phyloP scores from a whole-genome alignment of 768 basidiomycete genomes.

The Amanita jacksonii region DNA sequence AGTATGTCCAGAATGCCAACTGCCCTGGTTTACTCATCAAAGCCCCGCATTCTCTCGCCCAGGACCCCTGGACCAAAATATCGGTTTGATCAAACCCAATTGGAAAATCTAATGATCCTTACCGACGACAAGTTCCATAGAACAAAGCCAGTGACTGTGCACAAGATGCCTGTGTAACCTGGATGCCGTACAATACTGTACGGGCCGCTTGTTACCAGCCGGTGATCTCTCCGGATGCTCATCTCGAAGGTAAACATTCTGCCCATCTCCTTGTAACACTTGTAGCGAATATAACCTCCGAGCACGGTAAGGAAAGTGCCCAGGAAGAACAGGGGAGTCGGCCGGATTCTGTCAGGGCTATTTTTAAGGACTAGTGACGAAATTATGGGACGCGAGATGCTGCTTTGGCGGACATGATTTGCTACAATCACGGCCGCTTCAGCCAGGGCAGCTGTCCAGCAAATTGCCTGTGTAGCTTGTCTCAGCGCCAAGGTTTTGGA shows the following conservation, averaged over 20 bases:
- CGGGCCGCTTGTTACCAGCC: constrained; percentile 37
- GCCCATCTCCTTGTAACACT: constrained; percentile 38
- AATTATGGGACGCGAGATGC: constrained; percentile 3
- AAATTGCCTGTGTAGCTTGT: neutral
- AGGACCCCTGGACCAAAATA: constrained; percentile 29
- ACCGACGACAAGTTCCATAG: constrained; percentile 28
- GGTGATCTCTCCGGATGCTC: constrained; percentile 36
- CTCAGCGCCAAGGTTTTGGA: neutral
- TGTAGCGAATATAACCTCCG: constrained; percentile 32
- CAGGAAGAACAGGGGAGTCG: constrained; percentile 18
- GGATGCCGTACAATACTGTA: constrained; percentile 42
- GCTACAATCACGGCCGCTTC: constrained; percentile 5
- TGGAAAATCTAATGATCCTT: constrained; percentile 9
- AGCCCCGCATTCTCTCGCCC: constrained; percentile 33
- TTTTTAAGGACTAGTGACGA: neutral
- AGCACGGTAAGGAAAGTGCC: constrained; percentile 28
- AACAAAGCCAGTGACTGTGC: constrained; percentile 24
- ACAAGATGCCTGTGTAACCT: constrained; percentile 35
- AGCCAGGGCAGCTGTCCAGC: constrained; percentile 5
- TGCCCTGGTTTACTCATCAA: constrained; percentile 24
- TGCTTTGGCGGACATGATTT: neutral
- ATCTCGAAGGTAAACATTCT: constrained; percentile 43
- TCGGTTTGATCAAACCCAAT: neutral
- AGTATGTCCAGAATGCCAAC: constrained; percentile 17
- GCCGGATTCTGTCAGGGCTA: neutral